Evolutionary conservation across 1,139 yeast species (phyloP), one percentile per base, ranked within the genome.

Genomic region (Citeromyces siamensis): DNA sequence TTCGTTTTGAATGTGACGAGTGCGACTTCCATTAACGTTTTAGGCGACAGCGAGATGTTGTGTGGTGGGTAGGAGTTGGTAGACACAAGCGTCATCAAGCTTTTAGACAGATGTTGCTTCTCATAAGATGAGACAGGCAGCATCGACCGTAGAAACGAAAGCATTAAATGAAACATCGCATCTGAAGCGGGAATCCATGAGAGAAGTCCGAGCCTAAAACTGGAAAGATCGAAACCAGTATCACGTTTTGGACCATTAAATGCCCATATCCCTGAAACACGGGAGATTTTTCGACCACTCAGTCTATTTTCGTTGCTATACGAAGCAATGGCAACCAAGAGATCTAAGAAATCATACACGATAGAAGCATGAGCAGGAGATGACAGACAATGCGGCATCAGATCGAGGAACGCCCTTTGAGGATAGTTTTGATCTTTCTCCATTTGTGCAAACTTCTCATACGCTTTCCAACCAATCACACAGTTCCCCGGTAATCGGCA

Each of bases 251-350:
- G 56, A 17, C 34, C 34, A 36, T 48, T 48, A 50, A 86, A 86
- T 0, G 95, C 96, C 95, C 95, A 86, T 27, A 84, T 60, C 17
- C 90, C 88, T 26, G 93, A 80, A 75, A 86, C 69, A 47, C 82
- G 76, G 13, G 93, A 70, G 16, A 86, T 67, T 50, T 84, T 85
- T 35, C 88, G 66, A 1, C 94, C 94, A 48, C 83, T 74, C 59
- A 86, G 60, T 47, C 79, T 77, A 51, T 85, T 85, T 37, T 76
- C 74, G 45, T 77, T 80, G 3, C 94, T 76, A 55, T 84, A 81
- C n/a, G 94, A 74, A 0, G 93, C 77, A 32, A 86, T 59, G n/a
- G 85, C 70, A 8, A 85, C 81, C 37, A 86, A 59, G 35, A 86
- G 63, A 50, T 86, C 95, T 49, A 85, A 70, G 50, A 85, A 86